Base-by-base conservation (phyloP, 2,329 filamentous ascomycete genomes). In the Fusarium devonianum region DNA sequence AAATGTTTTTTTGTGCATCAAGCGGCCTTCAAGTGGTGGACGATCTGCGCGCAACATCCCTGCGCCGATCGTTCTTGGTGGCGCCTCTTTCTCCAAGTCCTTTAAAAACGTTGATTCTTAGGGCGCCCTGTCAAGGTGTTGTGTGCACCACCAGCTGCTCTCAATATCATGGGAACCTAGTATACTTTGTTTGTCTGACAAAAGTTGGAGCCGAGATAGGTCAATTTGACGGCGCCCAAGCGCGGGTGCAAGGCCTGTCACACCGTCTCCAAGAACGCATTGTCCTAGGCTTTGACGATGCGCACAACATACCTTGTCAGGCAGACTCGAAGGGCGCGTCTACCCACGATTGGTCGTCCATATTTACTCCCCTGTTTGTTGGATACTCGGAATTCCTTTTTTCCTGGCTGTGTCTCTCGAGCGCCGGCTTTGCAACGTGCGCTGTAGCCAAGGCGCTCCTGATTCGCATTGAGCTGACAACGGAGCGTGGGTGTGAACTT, bases 11-110 rank as follows among this genome's bases (percentile, higher is more conserved):
- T 49, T 22, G 43, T n/a, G 51, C 58, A 48, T 35, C 40, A 58
- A 49, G 34, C 50, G 39, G 43, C 56, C 58, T 53, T 33, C 52
- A 62, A 53, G 58, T 43, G 54, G 61, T 35, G 51, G 59, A 56
- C 49, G 63, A 65, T 65, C 63, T 59, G 43, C 63, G 45, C 47
- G 46, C 28, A 45, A 21, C 26, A 64, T 60, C 63, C 63, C 56
- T 63, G 63, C 37, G 63, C 49, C 54, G 63, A 66, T 65, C 63
- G 59, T 58, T 49, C 52, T 39, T 51, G 50, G 63, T 65, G 63
- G 63, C 63, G 61, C 55, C 51, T 54, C 32, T 36, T 42, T 47
- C 37, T 36, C 48, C 47, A 61, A 58, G 51, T 53, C 54, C 36
- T 54, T 35, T 34, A 48, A 39, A 22, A 41, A 51, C 33, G 47